Evolutionary conservation across 306 rosid species (phyloP).

Genomic region (Cucumis melo): DNA sequence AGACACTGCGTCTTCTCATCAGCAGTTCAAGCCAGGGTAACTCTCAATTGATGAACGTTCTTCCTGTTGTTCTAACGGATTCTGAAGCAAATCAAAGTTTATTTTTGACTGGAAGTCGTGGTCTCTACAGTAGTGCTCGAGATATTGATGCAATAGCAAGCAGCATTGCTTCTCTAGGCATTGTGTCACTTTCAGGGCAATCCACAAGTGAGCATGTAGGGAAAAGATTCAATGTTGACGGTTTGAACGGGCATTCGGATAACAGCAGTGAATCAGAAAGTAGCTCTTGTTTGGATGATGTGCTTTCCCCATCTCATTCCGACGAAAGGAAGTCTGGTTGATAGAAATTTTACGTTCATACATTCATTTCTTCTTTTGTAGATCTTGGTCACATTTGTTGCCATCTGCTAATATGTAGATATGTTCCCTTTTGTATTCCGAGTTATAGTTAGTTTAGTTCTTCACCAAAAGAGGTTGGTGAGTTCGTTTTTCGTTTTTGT

Average conservation of each 20-base stretch:
- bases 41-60: conserved; percentile 40
- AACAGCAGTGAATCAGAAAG: conserved; percentile 24
- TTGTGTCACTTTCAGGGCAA: conserved; percentile 57
- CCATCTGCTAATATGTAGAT: background rate
- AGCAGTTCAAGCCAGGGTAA: conserved; percentile 58
- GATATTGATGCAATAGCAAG: conserved; percentile 60
- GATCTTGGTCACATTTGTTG: background rate
- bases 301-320: background rate
- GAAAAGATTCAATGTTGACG: conserved; percentile 9
- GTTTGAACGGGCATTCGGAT: conserved; percentile 14
- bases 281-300: conserved; percentile 22
- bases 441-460: background rate
- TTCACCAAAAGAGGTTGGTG: background rate
- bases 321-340: conserved; percentile 13
- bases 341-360: background rate
- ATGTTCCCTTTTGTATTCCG: background rate
- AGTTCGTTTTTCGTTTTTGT: background rate
- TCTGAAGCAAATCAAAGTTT: conserved; percentile 34
- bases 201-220: conserved; percentile 18
- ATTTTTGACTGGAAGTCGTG: conserved; percentile 68
- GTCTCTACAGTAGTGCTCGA: conserved; percentile 54
- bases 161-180: conserved; percentile 78
- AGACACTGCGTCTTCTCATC: conserved; percentile 72
- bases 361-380: conserved; percentile 6
- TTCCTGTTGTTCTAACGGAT: conserved; percentile 59